Evolutionary conservation across 768 basidiomycete species (phyloP), one percentile per base, ranked within the genome.

Genomic region (Russula sp.): DNA sequence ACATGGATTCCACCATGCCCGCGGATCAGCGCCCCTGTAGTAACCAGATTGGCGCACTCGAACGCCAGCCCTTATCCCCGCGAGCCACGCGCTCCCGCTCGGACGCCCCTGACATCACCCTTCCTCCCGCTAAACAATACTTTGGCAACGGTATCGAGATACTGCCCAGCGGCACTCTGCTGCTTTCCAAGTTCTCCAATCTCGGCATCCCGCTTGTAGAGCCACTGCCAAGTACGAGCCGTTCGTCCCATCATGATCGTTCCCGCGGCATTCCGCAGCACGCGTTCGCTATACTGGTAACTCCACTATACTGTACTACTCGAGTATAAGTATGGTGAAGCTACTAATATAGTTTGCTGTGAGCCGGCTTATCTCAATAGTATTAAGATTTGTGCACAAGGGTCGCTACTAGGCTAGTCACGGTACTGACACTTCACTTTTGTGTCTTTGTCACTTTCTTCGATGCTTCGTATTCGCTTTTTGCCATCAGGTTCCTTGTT

Each of bases 191-290:
- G 73, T 34, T 85, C 79, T 22, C 72, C 75, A 38, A 87, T 74
- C 18, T 69, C 74, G 60, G 92, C 70, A 69, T 90, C 86, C 70
- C 86, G 87, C 62, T 76, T 80, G 72, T 94, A 59, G 93, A 93
- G 7, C 92, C 92, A 32, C 87, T 86, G 26, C 89, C 88, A 14
- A 93, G 78, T 0, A 92, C 86, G 14, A 94, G 80, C 40, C 85
- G 79, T 71, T 92, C 88, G 70, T 93, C 92, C 92, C 91, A n/a
- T n/a, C n/a, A n/a, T n/a, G n/a, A 94, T 20, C 80, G 77, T 66
- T 90, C 88, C 46, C 81, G 80, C 73, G 86, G n/a, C n/a, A n/a
- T n/a, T n/a, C n/a, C n/a, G n/a, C n/a, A n/a, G 61, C 6, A 57
- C 1, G 22, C 55, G 87, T 70, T 84, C 82, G 56, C 71, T 72